Conservation (phyloP, 257 asterid species). For the Echites panduratus region DNA sequence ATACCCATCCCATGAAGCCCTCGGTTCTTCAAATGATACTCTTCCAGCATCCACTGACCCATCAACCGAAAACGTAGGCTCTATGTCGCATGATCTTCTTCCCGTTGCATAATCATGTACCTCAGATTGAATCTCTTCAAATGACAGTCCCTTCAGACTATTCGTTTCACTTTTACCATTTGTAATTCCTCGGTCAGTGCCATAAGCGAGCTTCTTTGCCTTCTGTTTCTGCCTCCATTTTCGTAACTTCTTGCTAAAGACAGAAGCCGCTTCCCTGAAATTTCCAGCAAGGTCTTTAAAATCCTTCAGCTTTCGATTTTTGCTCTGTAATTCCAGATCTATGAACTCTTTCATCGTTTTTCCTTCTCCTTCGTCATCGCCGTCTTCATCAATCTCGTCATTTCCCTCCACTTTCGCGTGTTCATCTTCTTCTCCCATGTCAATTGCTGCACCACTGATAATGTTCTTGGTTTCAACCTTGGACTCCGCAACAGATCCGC, state of each 20-base stretch:
- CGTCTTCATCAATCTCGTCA: constrained; percentile 17
- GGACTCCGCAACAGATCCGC: constrained; percentile 38
- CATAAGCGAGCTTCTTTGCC: constrained; percentile 30
- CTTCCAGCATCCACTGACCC: constrained; percentile 24
- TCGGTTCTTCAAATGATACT: constrained; percentile 73
- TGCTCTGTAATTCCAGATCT: constrained; percentile 65
- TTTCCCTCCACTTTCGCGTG: constrained; percentile 18
- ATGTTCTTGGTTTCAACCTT: constrained; percentile 71
- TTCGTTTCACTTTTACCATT: constrained; percentile 12
- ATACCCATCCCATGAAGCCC: constrained; percentile 99
- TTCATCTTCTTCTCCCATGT: constrained; percentile 11
- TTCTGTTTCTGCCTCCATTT: constrained; percentile 67
- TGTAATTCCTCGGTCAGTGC: constrained; percentile 19
- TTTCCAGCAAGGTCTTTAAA: constrained; percentile 57
- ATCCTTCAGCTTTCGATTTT: constrained; percentile 54
- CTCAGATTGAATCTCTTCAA: constrained; percentile 39
- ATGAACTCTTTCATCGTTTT: constrained; percentile 89
- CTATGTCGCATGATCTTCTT: constrained; percentile 70
- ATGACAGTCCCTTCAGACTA: constrained; percentile 16
- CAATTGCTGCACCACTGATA: constrained; percentile 7
- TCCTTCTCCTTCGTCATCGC: constrained; percentile 54
- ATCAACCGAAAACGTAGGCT: constrained; percentile 62
- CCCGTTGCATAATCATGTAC: constrained; percentile 30
- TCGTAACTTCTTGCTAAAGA: constrained; percentile 69
- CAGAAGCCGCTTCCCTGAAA: constrained; percentile 68